phyloP scores from a whole-genome alignment of 305 asterid species.

The Solanum hybrid region DNA sequence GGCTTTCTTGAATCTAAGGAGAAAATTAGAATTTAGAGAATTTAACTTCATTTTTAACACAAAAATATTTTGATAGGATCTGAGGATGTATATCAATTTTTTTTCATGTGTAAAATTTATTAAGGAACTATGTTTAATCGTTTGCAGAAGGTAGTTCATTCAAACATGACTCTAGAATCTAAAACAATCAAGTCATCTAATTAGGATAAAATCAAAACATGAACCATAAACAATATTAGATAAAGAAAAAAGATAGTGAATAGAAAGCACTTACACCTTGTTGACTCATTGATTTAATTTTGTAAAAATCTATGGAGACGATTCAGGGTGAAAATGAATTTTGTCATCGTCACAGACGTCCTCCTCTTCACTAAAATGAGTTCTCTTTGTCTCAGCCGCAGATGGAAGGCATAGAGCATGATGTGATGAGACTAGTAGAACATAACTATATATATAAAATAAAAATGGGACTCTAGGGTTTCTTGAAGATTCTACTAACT shows the following conservation, averaged over 20 bases:
- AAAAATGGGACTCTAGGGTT: background rate
- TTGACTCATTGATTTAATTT: background rate
- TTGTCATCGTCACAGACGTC: background rate
- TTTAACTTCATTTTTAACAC: background rate
- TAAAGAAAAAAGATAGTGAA: background rate
- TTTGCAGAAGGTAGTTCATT: too few relatives aligned
- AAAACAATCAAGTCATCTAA: too few relatives aligned
- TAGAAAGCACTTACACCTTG: background rate
- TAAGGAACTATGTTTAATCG: background rate
- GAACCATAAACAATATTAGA: too few relatives aligned
- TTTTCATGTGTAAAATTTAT: too few relatives aligned
- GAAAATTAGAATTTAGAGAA: background rate
- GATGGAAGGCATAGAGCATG: too few relatives aligned
- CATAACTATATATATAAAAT: too few relatives aligned
- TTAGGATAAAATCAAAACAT: background rate
- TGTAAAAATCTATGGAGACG: background rate
- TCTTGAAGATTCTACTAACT: background rate
- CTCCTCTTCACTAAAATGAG: background rate
- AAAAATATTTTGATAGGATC: background rate
- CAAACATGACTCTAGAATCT: background rate
- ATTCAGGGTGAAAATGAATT: background rate
- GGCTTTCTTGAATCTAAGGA: background rate
- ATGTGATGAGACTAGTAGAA: too few relatives aligned
- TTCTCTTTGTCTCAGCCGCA: too few relatives aligned
- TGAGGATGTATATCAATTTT: too few relatives aligned